These are phyloP conservation scores for Magnusiomyces paraingens DNA, from an alignment of 1,139 yeast genomes.

Conservation along the genomic window DNA sequence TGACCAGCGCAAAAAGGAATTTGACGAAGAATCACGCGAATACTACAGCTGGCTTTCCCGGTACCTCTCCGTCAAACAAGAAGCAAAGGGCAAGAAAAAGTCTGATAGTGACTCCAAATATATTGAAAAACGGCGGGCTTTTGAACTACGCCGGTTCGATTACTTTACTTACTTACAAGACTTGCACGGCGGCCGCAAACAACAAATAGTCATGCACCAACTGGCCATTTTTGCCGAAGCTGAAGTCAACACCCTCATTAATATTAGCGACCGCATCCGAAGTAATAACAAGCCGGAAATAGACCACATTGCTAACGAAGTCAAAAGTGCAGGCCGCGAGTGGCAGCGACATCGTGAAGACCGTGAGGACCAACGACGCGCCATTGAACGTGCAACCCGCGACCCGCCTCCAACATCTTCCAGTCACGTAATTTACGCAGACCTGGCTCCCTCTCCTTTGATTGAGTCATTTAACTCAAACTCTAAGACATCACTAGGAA, in stretches of 20 bases:
- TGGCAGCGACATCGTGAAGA: constrained; percentile 39
- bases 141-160: constrained; percentile 66
- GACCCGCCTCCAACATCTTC: constrained; percentile 9
- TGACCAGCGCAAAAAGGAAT: constrained; percentile 44
- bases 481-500: not conserved
- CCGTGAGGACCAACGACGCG: constrained; percentile 35
- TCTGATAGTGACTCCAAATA: constrained; percentile 53
- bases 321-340: constrained; percentile 34
- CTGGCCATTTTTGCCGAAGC: constrained; percentile 36
- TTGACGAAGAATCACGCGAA: constrained; percentile 67
- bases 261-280: constrained; percentile 23
- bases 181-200: constrained; percentile 46
- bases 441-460: not conserved
- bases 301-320: constrained; percentile 30
- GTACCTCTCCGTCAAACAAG: constrained; percentile 58
- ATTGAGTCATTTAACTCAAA: not conserved
- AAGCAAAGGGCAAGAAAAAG: constrained; percentile 34
- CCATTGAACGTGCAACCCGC: constrained; percentile 29
- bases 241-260: constrained; percentile 27
- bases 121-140: constrained; percentile 49
- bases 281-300: constrained; percentile 29
- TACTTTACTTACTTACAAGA: constrained; percentile 61
- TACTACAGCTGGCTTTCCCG: constrained; percentile 71
- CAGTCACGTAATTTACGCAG: constrained; percentile 3
- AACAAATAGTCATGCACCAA: constrained; percentile 36